Evolutionary conservation across 2,329 filamentous ascomycete genomes (phyloP).

Genomic region (Myriosclerotinia duriaeana): DNA sequence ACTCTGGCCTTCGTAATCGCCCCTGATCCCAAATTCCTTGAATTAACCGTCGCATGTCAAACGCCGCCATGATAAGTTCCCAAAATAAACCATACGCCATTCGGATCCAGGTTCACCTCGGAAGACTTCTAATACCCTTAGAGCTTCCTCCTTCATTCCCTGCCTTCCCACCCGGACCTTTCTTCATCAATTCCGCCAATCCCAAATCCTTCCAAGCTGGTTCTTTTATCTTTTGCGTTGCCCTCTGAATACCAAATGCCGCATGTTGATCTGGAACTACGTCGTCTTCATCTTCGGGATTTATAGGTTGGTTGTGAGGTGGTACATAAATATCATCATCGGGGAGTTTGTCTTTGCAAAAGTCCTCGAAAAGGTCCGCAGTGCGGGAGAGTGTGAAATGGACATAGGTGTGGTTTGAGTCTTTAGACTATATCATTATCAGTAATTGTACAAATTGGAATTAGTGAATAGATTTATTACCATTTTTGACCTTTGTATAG

Average conservation of each 20-base stretch:
- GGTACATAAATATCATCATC: slow-evolving; percentile 81
- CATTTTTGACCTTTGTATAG: background rate
- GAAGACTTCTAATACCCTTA: slow-evolving; percentile 30
- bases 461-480: background rate
- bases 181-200: slow-evolving; percentile 66
- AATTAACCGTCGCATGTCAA: background rate
- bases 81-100: background rate
- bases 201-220: slow-evolving; percentile 78
- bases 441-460: background rate
- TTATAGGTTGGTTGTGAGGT: slow-evolving; percentile 74
- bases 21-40: background rate
- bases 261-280: slow-evolving; percentile 86
- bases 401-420: slow-evolving; percentile 71
- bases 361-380: slow-evolving; percentile 77
- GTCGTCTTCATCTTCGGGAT: slow-evolving; percentile 86
- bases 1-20: background rate
- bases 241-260: slow-evolving; percentile 80
- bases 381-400: slow-evolving; percentile 72
- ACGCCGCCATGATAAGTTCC: background rate
- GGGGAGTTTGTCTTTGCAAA: slow-evolving; percentile 68
- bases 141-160: slow-evolving; percentile 20
- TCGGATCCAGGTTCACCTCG: slow-evolving; percentile 27
- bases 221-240: slow-evolving; percentile 70
- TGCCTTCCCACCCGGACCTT: slow-evolving; percentile 47
- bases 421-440: slow-evolving; percentile 51